Base-by-base conservation (phyloP, 257 asterid species). In the Catharanthus roseus region DNA sequence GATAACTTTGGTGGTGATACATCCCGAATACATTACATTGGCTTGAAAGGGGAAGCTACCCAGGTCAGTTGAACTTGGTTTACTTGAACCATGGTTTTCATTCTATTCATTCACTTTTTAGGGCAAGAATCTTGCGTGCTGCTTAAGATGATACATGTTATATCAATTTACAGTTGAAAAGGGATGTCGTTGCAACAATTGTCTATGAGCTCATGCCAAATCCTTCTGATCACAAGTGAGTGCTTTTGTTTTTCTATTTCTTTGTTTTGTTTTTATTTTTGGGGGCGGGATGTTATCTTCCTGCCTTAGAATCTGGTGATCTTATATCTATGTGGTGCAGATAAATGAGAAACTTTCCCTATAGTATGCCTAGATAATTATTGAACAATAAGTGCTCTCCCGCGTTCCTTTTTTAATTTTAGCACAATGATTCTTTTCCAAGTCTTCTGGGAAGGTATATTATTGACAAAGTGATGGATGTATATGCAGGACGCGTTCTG, bases 171-270 rank as follows among this genome's bases (percentile, higher is more conserved):
- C 96, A 93, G 97, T 77, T 93, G 89, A 93, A 88, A 85, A 86
- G 97, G 83, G 96, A 93, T 72, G 96, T 85, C 34, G 91, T 91
- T 55, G 96, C 96, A 3, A 86, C 95, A 62, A 88, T 93, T 76
- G 99, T 93, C 71, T 93, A 93, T 72, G 99, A 93, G 79, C 84
- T 93, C 79, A 88, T 69, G 87, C 99, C 99, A 62, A 93, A 93
- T 81, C 99, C 99, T 79, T 93, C 99, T 4, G 99, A 93, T 82
- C 97, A 93, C 91, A 91, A 89, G 99, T 93, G 77, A 86, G 97
- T 91, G 24, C 18, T 71, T 31, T n/a, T 67, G 51, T 47, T 44
- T 44, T 57, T 49, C 12, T 16, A 0, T 18, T 18, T 16, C 8
- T 49, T 49, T 49, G 16, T 18, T 49, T 19, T 18, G 7, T 23